Conservation (phyloP, 2,329 filamentous ascomycete species). For the Oidium heveae region DNA sequence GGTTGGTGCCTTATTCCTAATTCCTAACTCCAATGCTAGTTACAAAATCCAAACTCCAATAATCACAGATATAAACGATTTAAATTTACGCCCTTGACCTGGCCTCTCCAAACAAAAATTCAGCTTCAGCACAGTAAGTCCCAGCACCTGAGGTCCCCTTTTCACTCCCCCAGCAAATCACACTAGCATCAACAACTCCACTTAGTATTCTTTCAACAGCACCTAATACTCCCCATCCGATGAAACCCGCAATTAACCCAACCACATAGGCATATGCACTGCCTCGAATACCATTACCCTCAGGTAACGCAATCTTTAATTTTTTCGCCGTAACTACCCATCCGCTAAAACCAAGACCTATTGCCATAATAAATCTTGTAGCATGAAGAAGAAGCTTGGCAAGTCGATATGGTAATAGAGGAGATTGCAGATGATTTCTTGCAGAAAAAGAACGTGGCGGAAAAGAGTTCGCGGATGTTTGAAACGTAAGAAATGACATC, state of each 20-base stretch:
- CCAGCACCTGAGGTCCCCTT: conserved; percentile 40
- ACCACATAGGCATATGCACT: conserved; percentile 90
- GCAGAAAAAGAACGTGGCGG: conserved; percentile 27
- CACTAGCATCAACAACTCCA: conserved; percentile 64
- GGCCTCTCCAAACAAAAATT: conserved; percentile 59
- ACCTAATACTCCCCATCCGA: conserved; percentile 80
- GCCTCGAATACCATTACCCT: conserved; percentile 31
- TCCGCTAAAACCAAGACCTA: conserved; percentile 75
- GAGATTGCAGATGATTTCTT: conserved; percentile 19
- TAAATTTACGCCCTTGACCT: conserved; percentile 8
- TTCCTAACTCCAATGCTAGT: too few relatives aligned
- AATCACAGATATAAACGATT: too few relatives aligned
- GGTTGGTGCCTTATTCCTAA: too few relatives aligned
- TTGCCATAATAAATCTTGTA: conserved; percentile 73
- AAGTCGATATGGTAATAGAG: conserved; percentile 66
- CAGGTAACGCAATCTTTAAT: conserved; percentile 33
- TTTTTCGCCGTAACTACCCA: conserved; percentile 84
- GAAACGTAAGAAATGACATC: conserved; percentile 54
- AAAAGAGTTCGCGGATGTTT: conserved; percentile 47
- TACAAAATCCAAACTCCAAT: too few relatives aligned
- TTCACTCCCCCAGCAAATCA: conserved; percentile 91
- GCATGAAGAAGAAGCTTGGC: conserved; percentile 81
- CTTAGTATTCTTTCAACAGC: conserved; percentile 75
- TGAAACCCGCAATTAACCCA: conserved; percentile 73
- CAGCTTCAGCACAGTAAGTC: conserved; percentile 78